Evolutionary conservation across 805 yeast species (phyloP).

Genomic region (Suhomyces prunicola): DNA sequence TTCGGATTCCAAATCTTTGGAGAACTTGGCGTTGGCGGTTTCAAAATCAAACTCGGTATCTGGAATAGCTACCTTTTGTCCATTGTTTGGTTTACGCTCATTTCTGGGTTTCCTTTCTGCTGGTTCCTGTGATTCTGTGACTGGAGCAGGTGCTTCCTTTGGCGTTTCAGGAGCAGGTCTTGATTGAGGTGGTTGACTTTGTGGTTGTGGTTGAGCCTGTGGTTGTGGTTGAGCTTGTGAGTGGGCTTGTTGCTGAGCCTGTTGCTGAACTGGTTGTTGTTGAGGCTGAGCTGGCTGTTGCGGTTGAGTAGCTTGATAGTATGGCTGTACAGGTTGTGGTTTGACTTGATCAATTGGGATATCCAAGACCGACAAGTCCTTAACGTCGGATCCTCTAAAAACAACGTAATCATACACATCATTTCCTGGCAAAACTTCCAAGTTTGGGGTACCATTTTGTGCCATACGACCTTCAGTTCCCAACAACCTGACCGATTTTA

Average conservation of each 20-base stretch:
- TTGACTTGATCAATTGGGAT: slow-evolving; percentile 60
- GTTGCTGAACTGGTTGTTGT: slow-evolving; percentile 2
- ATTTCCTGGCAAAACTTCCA: slow-evolving; percentile 70
- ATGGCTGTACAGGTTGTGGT: slow-evolving; percentile 41
- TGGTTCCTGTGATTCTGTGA: slow-evolving; percentile 6
- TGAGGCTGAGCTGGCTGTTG: slow-evolving; percentile 5
- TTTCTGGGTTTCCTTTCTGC: slow-evolving; percentile 12
- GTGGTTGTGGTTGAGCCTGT: slow-evolving; percentile 4
- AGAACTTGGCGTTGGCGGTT: slow-evolving; percentile 68
- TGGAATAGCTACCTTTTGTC: slow-evolving; percentile 36
- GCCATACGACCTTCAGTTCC: slow-evolving; percentile 90
- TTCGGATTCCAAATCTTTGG: slow-evolving; percentile 42
- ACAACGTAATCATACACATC: slow-evolving; percentile 72
- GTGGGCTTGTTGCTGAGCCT: neutral
- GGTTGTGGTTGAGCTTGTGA: slow-evolving; percentile 5
- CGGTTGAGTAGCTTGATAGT: slow-evolving; percentile 9
- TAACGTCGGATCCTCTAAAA: slow-evolving; percentile 89
- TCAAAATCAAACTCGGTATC: slow-evolving; percentile 73
- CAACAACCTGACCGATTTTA: slow-evolving; percentile 71
- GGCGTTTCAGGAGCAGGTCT: slow-evolving; percentile 13
- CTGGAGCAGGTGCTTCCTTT: slow-evolving; percentile 31
- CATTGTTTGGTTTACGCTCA: slow-evolving; percentile 8
- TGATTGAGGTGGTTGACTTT: slow-evolving; percentile 5
- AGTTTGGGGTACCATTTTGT: slow-evolving; percentile 52
- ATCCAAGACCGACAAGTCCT: slow-evolving; percentile 82